phyloP scores from a whole-genome alignment of 208 protist species.

The Porcisia deanei region DNA sequence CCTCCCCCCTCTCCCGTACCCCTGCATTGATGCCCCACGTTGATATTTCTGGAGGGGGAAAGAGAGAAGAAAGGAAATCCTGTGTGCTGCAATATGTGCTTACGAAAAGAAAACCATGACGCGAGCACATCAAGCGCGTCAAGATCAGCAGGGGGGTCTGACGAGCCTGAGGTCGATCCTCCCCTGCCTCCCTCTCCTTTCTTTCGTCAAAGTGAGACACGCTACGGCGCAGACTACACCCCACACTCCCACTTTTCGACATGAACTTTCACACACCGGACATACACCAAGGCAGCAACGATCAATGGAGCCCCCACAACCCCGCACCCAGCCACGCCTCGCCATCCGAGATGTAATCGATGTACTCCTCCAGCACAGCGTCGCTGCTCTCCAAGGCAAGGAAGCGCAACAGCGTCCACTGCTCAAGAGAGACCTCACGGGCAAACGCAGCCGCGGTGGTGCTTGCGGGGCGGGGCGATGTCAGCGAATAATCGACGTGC shows the following conservation, averaged over 20 bases:
- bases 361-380: conserved; percentile 44
- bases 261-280: neutral
- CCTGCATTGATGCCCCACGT: neutral
- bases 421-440: conserved; percentile 46
- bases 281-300: neutral
- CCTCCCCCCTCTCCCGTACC: no score
- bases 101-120: neutral
- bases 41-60: neutral
- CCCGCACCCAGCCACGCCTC: neutral
- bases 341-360: conserved; percentile 29
- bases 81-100: neutral
- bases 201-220: neutral
- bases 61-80: neutral
- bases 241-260: neutral
- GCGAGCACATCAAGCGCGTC: neutral
- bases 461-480: conserved; percentile 16
- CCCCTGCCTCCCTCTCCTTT: neutral
- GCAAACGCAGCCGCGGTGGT: conserved; percentile 40
- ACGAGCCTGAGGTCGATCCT: neutral
- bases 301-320: neutral
- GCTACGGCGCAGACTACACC: neutral
- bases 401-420: conserved; percentile 51
- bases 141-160: neutral
- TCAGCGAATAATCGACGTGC: neutral
- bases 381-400: conserved; percentile 62